phyloP scores from a whole-genome alignment of 1,139 yeast species.

The Zhuliangozyma blackwelliae region DNA sequence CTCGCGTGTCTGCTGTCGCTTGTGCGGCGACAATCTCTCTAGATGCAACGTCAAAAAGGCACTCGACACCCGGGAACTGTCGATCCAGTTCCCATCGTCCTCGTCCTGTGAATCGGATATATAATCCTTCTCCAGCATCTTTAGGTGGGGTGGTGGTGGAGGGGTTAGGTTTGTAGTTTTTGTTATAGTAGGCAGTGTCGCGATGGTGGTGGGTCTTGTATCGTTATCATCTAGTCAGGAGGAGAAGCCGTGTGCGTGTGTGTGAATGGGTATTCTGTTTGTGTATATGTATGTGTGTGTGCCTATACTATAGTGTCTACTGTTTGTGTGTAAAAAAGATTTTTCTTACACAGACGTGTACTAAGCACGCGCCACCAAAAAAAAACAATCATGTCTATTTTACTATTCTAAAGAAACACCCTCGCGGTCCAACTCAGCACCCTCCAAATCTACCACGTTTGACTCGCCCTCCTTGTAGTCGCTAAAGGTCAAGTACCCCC shows the following conservation, averaged over 20 bases:
- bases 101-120: slow-evolving; percentile 18
- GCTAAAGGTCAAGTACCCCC: slow-evolving; percentile 19
- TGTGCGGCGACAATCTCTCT: slow-evolving; percentile 5
- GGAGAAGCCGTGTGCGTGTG: no score
- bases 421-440: slow-evolving; percentile 5
- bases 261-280: neutral
- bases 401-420: slow-evolving; percentile 6
- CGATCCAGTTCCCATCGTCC: slow-evolving; percentile 3
- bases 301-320: no score
- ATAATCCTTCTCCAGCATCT: slow-evolving; percentile 11
- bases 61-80: slow-evolving; percentile 3
- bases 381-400: neutral
- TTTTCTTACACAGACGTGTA: neutral
- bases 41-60: slow-evolving; percentile 4
- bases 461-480: slow-evolving; percentile 9
- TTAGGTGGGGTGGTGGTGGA: no score
- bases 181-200: neutral
- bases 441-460: slow-evolving; percentile 2
- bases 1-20: slow-evolving; percentile 2
- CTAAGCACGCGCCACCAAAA: neutral
- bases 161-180: no score
- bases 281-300: no score
- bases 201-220: no score
- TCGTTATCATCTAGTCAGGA: no score
- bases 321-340: neutral